Conservation (phyloP, 2,329 filamentous ascomycete genomes). For the Diaporthe aspalathi region DNA sequence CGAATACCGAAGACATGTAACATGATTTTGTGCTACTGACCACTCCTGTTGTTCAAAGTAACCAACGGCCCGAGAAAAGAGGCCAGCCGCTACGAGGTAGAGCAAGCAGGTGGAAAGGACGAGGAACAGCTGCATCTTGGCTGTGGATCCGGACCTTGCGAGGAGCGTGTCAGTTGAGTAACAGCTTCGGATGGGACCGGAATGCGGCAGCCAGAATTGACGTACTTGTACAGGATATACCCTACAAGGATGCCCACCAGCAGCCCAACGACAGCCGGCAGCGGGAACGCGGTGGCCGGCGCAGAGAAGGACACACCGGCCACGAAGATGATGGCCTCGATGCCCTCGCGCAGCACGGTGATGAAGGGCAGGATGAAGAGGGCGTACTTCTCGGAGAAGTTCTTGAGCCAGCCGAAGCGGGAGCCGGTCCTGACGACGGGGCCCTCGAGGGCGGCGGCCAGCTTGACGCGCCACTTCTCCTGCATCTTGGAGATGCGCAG, state of each 20-base stretch:
- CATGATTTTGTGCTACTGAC: constrained; percentile 58
- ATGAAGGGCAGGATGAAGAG: constrained; percentile 84
- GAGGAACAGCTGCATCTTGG: constrained; percentile 80
- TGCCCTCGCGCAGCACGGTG: constrained; percentile 80
- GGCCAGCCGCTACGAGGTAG: constrained; percentile 84
- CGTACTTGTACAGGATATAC: constrained; percentile 78
- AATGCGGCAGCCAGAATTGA: background rate
- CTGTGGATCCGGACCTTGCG: constrained; percentile 69
- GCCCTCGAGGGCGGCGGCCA: constrained; percentile 72
- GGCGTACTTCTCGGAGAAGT: constrained; percentile 76
- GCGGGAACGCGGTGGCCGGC: constrained; percentile 75
- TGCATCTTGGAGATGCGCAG: constrained; percentile 80
- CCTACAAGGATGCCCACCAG: constrained; percentile 71
- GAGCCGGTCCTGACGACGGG: constrained; percentile 56
- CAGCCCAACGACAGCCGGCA: constrained; percentile 76
- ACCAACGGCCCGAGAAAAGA: constrained; percentile 84
- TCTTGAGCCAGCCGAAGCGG: constrained; percentile 42
- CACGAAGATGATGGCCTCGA: constrained; percentile 84
- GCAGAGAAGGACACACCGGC: constrained; percentile 78
- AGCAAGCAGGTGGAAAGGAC: constrained; percentile 84
- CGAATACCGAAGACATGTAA: background rate
- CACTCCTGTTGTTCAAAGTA: constrained; percentile 77
- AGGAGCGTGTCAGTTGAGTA: background rate
- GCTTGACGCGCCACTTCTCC: constrained; percentile 81
- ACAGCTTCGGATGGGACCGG: background rate